Evolutionary conservation across 2,329 filamentous ascomycete genomes (phyloP).

Genomic region (Talaromyces sp.): DNA sequence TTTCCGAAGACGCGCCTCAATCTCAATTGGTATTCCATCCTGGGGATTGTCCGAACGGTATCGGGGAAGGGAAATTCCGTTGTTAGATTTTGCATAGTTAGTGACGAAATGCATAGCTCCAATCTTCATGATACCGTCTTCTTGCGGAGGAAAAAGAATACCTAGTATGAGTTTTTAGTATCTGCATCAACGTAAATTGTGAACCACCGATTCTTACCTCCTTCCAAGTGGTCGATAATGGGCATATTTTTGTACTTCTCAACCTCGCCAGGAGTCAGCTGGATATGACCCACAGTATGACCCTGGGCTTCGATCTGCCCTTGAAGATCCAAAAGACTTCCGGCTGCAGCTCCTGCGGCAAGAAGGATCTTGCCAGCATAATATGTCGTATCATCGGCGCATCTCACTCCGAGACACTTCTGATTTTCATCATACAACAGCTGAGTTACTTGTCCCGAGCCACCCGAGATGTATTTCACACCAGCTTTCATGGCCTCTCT

Average conservation of each 20-base stretch:
- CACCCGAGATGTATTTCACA: conserved; percentile 42
- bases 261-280: conserved; percentile 42
- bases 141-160: conserved; percentile 14
- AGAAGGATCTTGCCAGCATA: conserved; percentile 43
- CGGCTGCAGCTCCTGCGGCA: conserved; percentile 44
- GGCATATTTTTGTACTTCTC: conserved; percentile 43
- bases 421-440: conserved; percentile 32
- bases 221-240: conserved; percentile 44
- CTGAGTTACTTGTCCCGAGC: conserved; percentile 31
- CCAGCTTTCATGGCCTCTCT: conserved; percentile 42
- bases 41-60: conserved; percentile 34
- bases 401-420: conserved; percentile 39
- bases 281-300: conserved; percentile 49
- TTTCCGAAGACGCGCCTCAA: conserved; percentile 41
- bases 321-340: conserved; percentile 37
- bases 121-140: conserved; percentile 11
- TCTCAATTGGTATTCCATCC: conserved; percentile 39
- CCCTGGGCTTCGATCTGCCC: conserved; percentile 49
- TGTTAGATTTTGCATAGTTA: conserved; percentile 12
- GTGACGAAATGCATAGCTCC: neutral
- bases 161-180: conserved; percentile 6
- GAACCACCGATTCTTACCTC: conserved; percentile 30
- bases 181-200: conserved; percentile 44
- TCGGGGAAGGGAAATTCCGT: conserved; percentile 16
- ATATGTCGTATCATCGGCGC: conserved; percentile 37